Evolutionary conservation across 169 alveolate species (phyloP), one percentile per base, ranked within the genome.

Genomic region (Plasmodium blacklocki): DNA sequence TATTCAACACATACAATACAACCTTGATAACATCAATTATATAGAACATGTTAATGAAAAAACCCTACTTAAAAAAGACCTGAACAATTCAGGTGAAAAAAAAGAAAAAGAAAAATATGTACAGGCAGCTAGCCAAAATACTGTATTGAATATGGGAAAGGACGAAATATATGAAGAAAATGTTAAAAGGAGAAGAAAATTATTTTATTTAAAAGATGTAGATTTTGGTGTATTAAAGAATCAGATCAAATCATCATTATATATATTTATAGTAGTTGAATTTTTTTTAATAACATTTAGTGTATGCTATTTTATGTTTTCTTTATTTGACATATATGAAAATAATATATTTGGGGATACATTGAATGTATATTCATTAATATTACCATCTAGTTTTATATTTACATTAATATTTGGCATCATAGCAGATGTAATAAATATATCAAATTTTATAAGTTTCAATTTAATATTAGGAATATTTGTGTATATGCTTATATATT

Each of bases 251-350:
- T 83, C 91, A 7, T 54, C 86, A 68, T 58, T 56, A 68, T 83
- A 56, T 43, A 26, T 58, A 70, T 83, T 83, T 73, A 83, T 83
- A 23, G 63, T 83, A 26, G 18, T 83, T 47, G 91, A 83, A 50
- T 83, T 83, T n/a, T 83, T 83, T 73, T 68, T 50, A n/a, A 19
- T 83, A 29, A 83, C 83, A 12, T 83, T 70, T 45, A 83, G 91
- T 49, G 71, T 68, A 45, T 83, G 86, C 23, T 70, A 54, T 62
- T 83, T 83, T 47, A 83, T 83, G 91, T 83, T 83, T 56, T 67
- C 86, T 14, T 50, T 83, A 70, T 83, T 83, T 29, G 91, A 83
- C 43, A 83, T 83, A 68, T 83, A 83, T 62, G 85, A 83, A 32
- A 71, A 67, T 11, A 71, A 52, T 23, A 64, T 58, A 56, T 83